A percentile compares a stretch with the other conserved stretches of the same genome.
Conservation (phyloP, 2,329 filamentous ascomycete species). For the Pseudofabraea citricarpa region DNA sequence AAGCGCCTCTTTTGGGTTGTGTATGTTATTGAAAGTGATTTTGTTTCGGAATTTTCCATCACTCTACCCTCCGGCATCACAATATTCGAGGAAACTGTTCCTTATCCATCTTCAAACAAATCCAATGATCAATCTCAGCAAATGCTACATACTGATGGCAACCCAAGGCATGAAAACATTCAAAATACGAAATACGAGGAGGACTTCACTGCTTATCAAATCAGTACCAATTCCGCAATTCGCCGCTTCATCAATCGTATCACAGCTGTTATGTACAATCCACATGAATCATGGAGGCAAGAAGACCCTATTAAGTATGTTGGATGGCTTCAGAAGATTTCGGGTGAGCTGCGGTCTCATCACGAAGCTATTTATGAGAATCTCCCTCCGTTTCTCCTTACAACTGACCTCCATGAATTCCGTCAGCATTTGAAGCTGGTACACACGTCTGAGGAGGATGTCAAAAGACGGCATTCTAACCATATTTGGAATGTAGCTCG, state of each 20-base stretch:
- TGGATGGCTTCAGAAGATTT: constrained; percentile 34
- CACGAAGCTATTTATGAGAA: constrained; percentile 38
- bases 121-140: neutral
- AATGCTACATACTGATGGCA: neutral
- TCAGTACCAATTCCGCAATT: constrained; percentile 28
- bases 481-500: constrained; percentile 27
- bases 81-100: constrained; percentile 24
- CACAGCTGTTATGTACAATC: constrained; percentile 26
- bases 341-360: constrained; percentile 34
- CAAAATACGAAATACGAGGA: constrained; percentile 7
- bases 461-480: constrained; percentile 16
- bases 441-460: too few species aligned
- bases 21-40: constrained; percentile 28
- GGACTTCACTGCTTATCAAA: constrained; percentile 26
- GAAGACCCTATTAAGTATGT: constrained; percentile 15
- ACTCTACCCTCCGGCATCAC: constrained; percentile 25
- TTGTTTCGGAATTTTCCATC: constrained; percentile 25
- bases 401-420: constrained; percentile 9
- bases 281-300: constrained; percentile 15
- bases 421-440: constrained; percentile 3
- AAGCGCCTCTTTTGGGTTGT: constrained; percentile 26
- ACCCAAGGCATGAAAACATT: neutral
- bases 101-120: constrained; percentile 14
- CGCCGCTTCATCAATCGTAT: constrained; percentile 26
- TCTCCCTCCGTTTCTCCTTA: constrained; percentile 19